Evolutionary conservation across 345 rosid species (phyloP).

Genomic region (Erucastrum elatum): DNA sequence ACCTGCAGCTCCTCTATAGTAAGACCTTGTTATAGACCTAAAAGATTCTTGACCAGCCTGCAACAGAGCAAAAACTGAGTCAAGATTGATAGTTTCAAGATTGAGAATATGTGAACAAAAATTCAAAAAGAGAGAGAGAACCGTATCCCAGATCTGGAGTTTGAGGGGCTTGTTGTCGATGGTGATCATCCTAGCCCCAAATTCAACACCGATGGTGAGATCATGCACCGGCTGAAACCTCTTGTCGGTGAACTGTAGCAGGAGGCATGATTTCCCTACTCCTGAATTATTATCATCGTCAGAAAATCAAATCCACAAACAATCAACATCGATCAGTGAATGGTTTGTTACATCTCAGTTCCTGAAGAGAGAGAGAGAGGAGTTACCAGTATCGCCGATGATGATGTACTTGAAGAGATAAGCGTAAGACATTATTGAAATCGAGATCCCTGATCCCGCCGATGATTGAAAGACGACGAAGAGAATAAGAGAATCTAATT

Average conservation of each 20-base stretch:
- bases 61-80: background rate
- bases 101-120: background rate
- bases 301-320: background rate
- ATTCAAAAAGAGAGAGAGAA: conserved; percentile 18
- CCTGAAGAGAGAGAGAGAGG: background rate
- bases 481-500: conserved; percentile 1
- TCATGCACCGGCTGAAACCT: conserved; percentile 97
- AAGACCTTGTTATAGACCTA: conserved; percentile 95
- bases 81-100: background rate
- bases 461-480: background rate
- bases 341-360: background rate
- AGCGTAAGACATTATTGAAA: conserved; percentile 65
- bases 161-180: conserved; percentile 89
- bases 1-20: conserved; percentile 96
- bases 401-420: conserved; percentile 97
- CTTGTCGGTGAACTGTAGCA: conserved; percentile 96
- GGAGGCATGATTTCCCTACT: conserved; percentile 95
- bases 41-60: conserved; percentile 99
- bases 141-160: conserved; percentile 99
- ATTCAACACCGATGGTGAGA: conserved; percentile 92
- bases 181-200: conserved; percentile 94
- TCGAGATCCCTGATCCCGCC: conserved; percentile 4
- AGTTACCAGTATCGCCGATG: conserved; percentile 88
- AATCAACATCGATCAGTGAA: background rate
- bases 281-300: conserved; percentile 42